Percentiles rank a stretch among this genome's conserved stretches.
phyloP scores from a whole-genome alignment of 2,329 filamentous ascomycete genomes.

The Helminthosporium solani region DNA sequence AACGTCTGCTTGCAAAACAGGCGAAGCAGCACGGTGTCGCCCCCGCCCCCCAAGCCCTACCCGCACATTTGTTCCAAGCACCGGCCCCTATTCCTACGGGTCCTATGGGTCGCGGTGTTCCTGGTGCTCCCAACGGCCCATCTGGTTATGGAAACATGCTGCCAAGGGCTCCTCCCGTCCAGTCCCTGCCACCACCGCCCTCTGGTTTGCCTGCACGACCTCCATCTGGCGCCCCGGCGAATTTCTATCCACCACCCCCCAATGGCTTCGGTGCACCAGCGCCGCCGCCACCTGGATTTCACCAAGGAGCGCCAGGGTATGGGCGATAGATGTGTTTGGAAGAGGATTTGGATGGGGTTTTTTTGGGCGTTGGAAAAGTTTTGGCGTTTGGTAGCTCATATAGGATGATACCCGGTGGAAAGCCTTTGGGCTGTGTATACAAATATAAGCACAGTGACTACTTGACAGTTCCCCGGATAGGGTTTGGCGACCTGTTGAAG shows the following conservation, averaged over 20 bases:
- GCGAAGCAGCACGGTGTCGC: conserved; percentile 93
- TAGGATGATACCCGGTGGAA: background rate
- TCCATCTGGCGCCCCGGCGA: conserved; percentile 63
- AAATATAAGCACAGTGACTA: background rate
- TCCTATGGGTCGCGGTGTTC: conserved; percentile 31
- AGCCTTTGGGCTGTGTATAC: background rate
- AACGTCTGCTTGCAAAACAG: conserved; percentile 86
- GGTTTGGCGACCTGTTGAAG: too few species aligned
- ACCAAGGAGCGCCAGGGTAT: conserved; percentile 16
- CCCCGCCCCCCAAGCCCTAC: conserved; percentile 73
- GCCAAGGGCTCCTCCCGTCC: conserved; percentile 29
- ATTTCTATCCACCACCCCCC: conserved; percentile 32
- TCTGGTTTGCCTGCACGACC: conserved; percentile 65
- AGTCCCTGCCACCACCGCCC: conserved; percentile 60
- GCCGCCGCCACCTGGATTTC: conserved; percentile 24
- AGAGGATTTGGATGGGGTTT: too few species aligned
- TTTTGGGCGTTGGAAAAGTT: too few species aligned
- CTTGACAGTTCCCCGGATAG: too few species aligned
- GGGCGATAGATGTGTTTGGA: background rate
- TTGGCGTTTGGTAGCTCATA: background rate
- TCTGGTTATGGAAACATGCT: conserved; percentile 41
- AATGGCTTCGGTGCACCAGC: conserved; percentile 19
- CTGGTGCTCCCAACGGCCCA: conserved; percentile 43
- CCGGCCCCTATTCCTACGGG: conserved; percentile 30
- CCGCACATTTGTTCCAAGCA: conserved; percentile 66